Percentiles rank a stretch among this genome's conserved stretches.
These are phyloP conservation scores for Aspergillus udagawae DNA, from an alignment of 2,329 filamentous ascomycete species.

Conservation along the genomic window DNA sequence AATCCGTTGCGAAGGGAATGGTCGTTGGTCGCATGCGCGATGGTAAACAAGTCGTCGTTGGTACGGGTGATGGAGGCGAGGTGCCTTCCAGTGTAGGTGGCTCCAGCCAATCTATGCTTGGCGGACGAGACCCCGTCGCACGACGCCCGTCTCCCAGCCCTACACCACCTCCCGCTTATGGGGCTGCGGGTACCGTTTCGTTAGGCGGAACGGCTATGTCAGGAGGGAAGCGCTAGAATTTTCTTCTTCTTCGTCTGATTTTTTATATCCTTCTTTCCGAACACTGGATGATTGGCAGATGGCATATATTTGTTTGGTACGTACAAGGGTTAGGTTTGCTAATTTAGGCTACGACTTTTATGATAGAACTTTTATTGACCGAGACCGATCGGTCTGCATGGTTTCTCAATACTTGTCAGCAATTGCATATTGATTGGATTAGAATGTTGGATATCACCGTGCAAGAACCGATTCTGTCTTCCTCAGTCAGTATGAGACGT, in stretches of 20 bases:
- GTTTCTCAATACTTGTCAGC: not conserved
- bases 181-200: slow-evolving; percentile 31
- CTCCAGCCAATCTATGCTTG: slow-evolving; percentile 12
- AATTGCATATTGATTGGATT: not conserved
- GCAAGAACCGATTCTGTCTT: not conserved
- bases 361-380: not conserved
- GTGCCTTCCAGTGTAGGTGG: slow-evolving; percentile 17
- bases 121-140: slow-evolving; percentile 18
- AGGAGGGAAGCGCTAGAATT: slow-evolving; percentile 24
- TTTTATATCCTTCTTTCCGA: not conserved
- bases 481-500: not conserved
- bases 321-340: not conserved
- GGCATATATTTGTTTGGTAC: not conserved
- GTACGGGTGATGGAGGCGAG: slow-evolving; percentile 44
- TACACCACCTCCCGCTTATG: slow-evolving; percentile 41
- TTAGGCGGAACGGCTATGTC: slow-evolving; percentile 30
- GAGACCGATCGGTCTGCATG: not conserved
- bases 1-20: slow-evolving; percentile 96
- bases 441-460: not conserved
- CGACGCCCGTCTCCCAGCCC: slow-evolving; percentile 31
- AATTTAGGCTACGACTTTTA: not conserved
- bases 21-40: slow-evolving; percentile 48
- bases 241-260: not conserved
- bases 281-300: no score
- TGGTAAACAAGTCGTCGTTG: slow-evolving; percentile 47